Percentiles rank a stretch among this genome's conserved stretches.
These are phyloP conservation scores for Achlya hypogyna DNA, from an alignment of 352 stramenopile genomes.

Conservation along the genomic window DNA sequence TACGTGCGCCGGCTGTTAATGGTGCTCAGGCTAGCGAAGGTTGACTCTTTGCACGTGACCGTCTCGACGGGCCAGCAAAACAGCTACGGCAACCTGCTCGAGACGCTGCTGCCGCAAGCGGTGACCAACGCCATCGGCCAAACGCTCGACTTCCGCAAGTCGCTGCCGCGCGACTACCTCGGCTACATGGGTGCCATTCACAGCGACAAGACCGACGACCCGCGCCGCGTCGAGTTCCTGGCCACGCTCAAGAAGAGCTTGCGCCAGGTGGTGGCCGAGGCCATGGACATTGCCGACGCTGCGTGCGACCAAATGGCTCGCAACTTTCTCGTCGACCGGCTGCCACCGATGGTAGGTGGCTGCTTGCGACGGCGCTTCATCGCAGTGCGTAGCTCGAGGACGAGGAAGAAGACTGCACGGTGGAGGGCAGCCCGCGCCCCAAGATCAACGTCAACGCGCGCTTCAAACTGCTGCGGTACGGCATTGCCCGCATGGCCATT, in stretches of 20 bases:
- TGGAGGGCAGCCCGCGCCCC: constrained; percentile 60
- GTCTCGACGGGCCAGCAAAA: constrained; percentile 86
- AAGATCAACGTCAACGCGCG: constrained; percentile 77
- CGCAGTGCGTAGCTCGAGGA: constrained; percentile 34
- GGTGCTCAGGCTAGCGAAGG: constrained; percentile 19
- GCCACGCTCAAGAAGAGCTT: constrained; percentile 48
- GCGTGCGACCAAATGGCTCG: constrained; percentile 74
- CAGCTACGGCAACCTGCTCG: constrained; percentile 65
- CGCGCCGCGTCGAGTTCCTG: constrained; percentile 35
- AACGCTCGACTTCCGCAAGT: constrained; percentile 51
- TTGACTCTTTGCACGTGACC: constrained; percentile 80
- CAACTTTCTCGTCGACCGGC: constrained; percentile 67
- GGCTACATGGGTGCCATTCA: constrained; percentile 85
- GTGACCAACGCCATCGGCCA: constrained; percentile 29
- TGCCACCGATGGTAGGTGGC: constrained; percentile 35
- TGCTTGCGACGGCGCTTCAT: neutral
- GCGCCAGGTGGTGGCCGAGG: constrained; percentile 48
- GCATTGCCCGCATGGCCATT: constrained; percentile 60
- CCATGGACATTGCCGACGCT: constrained; percentile 63
- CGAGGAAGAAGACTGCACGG: constrained; percentile 72
- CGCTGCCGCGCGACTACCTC: constrained; percentile 79
- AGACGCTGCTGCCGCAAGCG: constrained; percentile 43
- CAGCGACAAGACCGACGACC: constrained; percentile 50
- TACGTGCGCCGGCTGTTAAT: neutral
- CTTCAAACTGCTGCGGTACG: constrained; percentile 56